phyloP scores from a whole-genome alignment of 2,329 filamentous ascomycete genomes.

The Rachicladosporium sp. region DNA sequence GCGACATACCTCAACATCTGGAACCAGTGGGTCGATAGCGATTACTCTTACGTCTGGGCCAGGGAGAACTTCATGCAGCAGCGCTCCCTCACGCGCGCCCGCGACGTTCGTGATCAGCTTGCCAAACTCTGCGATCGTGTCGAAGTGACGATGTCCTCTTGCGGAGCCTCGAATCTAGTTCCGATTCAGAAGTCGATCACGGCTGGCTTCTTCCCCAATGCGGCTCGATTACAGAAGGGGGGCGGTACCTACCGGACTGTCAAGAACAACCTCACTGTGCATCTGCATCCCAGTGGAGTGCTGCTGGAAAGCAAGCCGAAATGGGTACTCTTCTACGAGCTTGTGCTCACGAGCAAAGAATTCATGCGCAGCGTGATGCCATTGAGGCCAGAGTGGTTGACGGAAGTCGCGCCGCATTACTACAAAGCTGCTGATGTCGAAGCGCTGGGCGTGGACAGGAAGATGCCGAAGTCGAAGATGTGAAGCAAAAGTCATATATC shows the following conservation, averaged over 20 bases:
- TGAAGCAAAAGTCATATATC: slow-evolving; percentile 1
- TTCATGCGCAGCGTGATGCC: slow-evolving; percentile 85
- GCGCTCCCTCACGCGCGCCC: slow-evolving; percentile 69
- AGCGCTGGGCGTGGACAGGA: slow-evolving; percentile 61
- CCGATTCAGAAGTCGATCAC: slow-evolving; percentile 82
- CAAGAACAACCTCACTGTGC: slow-evolving; percentile 79
- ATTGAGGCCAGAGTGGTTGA: slow-evolving; percentile 71
- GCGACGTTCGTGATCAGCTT: slow-evolving; percentile 86
- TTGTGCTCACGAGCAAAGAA: slow-evolving; percentile 76
- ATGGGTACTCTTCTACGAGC: slow-evolving; percentile 78
- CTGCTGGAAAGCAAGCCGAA: slow-evolving; percentile 69
- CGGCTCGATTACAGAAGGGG: slow-evolving; percentile 67
- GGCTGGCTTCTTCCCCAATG: slow-evolving; percentile 89
- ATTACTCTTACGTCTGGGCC: slow-evolving; percentile 78
- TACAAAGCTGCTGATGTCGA: slow-evolving; percentile 89
- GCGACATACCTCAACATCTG: slow-evolving; percentile 81
- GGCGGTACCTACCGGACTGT: slow-evolving; percentile 85
- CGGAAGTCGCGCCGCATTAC: slow-evolving; percentile 85
- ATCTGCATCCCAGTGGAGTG: slow-evolving; percentile 80
- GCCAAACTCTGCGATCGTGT: slow-evolving; percentile 86
- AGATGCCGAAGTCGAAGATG: slow-evolving; percentile 47
- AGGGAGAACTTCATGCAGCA: slow-evolving; percentile 92
- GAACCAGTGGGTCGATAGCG: slow-evolving; percentile 88
- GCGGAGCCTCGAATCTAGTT: slow-evolving; percentile 57
- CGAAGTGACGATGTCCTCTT: slow-evolving; percentile 59